Base-by-base conservation (phyloP, 1,284 basidiomycete species). In the Boletus semigastroideus region DNA sequence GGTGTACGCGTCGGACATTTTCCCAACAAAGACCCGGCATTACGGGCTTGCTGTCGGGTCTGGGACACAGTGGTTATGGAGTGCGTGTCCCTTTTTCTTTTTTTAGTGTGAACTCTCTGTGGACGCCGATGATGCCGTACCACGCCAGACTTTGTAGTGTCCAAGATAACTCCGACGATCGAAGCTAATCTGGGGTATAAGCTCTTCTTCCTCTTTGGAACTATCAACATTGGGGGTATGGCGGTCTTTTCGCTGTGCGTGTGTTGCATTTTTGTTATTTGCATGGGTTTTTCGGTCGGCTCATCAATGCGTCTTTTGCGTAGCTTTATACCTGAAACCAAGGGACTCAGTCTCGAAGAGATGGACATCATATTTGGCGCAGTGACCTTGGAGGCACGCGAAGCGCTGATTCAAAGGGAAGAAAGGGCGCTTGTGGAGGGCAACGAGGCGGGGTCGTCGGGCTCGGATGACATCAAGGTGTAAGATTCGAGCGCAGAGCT, bases 341-440 rank as follows among this genome's bases (percentile, higher is more conserved):
- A 86, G 65, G 87, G 87, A 9, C 78, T 79, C 51, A 83, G 79
- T 62, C 70, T 90, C 56, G 87, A 89, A 62, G 85, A 87, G 62
- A 90, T 92, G 87, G 90, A 92, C 66, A 68, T 92, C 62, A 77
- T 92, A 57, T 92, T 93, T 60, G 90, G 88, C 4, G 62, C 83
- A 0, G 77, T 90, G 25, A 76, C 76, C 19, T 73, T 72, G 20
- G 84, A 83, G 59, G 64, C 83, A 59, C 80, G 87, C 50, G 72
- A 74, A 45, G 78, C 74, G 4, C 74, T 83, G 51, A 83, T 88
- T 54, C 70, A 69, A 42, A 72, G 67, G 57, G 72, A 74, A 37
- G 74, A 79, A 58, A 72, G 65, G 49, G 75, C 52, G 5, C 49
- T 70, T 22, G 16, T 44, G 6, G 55, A 34, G 14, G 14, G 8